These are phyloP conservation scores for Plasmodium relictum DNA, from an alignment of 169 alveolate species.

Conservation along the genomic window DNA sequence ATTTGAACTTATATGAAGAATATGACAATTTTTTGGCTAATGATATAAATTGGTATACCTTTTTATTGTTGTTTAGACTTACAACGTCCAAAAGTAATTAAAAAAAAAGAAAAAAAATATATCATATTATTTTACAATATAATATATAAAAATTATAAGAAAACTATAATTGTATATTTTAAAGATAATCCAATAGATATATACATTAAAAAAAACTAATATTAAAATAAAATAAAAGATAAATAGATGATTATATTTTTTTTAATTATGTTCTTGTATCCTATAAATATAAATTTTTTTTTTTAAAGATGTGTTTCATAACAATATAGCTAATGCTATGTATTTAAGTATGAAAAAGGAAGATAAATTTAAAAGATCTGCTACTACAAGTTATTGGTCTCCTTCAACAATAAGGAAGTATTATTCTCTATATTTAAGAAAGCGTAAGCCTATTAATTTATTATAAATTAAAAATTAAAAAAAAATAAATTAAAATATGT, in stretches of 20 bases:
- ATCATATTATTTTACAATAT: not conserved
- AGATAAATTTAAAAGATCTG: slow-evolving; percentile 8
- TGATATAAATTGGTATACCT: slow-evolving; percentile 62
- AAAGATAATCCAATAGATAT: not conserved
- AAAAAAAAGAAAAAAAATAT: not conserved
- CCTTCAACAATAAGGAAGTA: slow-evolving; percentile 42
- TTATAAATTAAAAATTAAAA: slow-evolving; percentile 22
- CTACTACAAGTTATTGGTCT: slow-evolving; percentile 43
- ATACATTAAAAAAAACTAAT: not conserved
- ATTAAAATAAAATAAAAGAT: not conserved
- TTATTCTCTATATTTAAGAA: slow-evolving; percentile 29
- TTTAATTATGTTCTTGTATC: not conserved
- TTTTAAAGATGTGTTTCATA: slow-evolving; percentile 17
- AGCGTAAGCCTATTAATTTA: slow-evolving; percentile 12
- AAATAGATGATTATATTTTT: not conserved
- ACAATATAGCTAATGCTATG: slow-evolving; percentile 39
- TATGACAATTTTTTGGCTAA: slow-evolving; percentile 40
- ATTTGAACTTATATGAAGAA: slow-evolving; percentile 29
- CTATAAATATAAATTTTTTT: not conserved
- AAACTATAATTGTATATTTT: not conserved
- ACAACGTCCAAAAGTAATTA: slow-evolving; percentile 31
- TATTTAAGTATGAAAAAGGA: slow-evolving; percentile 41
- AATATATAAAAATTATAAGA: not conserved
- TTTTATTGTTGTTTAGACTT: slow-evolving; percentile 30
- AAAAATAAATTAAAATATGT: not conserved